Evolutionary conservation across 495 filamentous ascomycete species (phyloP), one percentile per base, ranked within the genome.

Genomic region (Evernia prunastri): DNA sequence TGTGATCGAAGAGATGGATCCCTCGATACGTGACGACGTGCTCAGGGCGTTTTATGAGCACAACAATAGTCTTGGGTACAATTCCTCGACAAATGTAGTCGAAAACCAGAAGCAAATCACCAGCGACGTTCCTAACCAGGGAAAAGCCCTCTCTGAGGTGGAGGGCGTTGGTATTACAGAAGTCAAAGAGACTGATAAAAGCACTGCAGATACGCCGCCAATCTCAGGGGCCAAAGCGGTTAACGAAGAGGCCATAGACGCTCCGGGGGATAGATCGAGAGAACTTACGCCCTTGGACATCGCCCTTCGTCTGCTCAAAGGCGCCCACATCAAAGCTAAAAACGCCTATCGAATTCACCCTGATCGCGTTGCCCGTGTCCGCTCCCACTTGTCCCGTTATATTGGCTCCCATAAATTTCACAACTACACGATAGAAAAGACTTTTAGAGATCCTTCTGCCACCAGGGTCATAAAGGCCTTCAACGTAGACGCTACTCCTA

Each of bases 341-440:
- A 83, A 85, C 29, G 80, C 84, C 6, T 97, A 96, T 71, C 89
- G 92, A 58, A 88, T 92, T 61, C 86, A 88, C 4, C 76, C 84
- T 0, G 75, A 79, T 25, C 90, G 94, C 47, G 74, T 92, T 54
- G 78, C 80, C 11, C 84, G 86, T 64, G 81, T 97, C 17, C 89
- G 92, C 71, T 80, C 84, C 53, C 83, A 84, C 0, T 81, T 98
- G 11, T 73, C 81, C 56, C 76, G 78, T 27, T 97, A 92, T 73
- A 72, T 85, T 20, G 94, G 94, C 62, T 96, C 94, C 7, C 79
- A 79, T 64, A 96, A 93, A 72, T 98, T 85, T 78, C 91, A 96
- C 80, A 98, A 97, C 78, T 97, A 92, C 80, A 98, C 94, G 8
- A 84, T 97, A 67, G 86, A 92, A 66, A 98, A 97, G 76, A 76